These are phyloP conservation scores for Cercophora newfieldiana DNA, from an alignment of 495 filamentous ascomycete genomes.

Conservation along the genomic window DNA sequence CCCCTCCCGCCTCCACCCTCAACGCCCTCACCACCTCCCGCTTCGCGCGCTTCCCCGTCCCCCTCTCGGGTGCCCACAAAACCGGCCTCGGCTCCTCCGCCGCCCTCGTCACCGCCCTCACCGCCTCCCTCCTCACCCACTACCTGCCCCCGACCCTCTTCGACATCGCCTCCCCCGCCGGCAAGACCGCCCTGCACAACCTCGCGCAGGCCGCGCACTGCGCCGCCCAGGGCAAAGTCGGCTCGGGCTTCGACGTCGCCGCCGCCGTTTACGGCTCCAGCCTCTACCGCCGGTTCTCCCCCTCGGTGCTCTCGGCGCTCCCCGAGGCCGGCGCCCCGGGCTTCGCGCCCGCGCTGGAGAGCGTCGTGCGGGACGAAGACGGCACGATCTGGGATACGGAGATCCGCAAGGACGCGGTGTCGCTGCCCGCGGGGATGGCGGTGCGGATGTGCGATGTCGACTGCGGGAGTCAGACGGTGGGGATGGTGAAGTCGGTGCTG, in stretches of 20 bases:
- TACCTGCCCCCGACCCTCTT: constrained; percentile 68
- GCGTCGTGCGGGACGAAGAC: constrained; percentile 56
- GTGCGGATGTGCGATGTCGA: constrained; percentile 94
- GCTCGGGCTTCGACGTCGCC: constrained; percentile 95
- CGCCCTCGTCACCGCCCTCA: constrained; percentile 89
- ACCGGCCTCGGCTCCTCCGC: constrained; percentile 95
- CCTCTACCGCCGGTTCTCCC: constrained; percentile 87
- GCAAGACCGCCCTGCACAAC: constrained; percentile 69
- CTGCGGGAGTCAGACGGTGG: constrained; percentile 88
- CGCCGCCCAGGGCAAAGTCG: constrained; percentile 94
- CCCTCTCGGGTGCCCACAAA: constrained; percentile 81
- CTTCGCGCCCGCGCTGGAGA: constrained; percentile 66
- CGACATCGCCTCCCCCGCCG: constrained; percentile 39
- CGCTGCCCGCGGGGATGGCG: constrained; percentile 71
- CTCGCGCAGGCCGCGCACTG: constrained; percentile 92
- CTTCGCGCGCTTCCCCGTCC: constrained; percentile 78
- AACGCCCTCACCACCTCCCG: constrained; percentile 35
- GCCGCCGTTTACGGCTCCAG: constrained; percentile 89
- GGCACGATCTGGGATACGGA: constrained; percentile 69
- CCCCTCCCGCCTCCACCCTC: constrained; percentile 15
- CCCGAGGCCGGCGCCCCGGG: constrained; percentile 61
- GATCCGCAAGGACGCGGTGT: constrained; percentile 63
- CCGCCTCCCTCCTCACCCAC: constrained; percentile 75
- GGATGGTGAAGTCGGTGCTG: constrained; percentile 91
- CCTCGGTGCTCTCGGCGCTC: constrained; percentile 64